A percentile compares a stretch with the other conserved stretches of the same genome.
phyloP scores from a whole-genome alignment of 306 rosid genomes.

The Ammopiptanthus mongolicus region DNA sequence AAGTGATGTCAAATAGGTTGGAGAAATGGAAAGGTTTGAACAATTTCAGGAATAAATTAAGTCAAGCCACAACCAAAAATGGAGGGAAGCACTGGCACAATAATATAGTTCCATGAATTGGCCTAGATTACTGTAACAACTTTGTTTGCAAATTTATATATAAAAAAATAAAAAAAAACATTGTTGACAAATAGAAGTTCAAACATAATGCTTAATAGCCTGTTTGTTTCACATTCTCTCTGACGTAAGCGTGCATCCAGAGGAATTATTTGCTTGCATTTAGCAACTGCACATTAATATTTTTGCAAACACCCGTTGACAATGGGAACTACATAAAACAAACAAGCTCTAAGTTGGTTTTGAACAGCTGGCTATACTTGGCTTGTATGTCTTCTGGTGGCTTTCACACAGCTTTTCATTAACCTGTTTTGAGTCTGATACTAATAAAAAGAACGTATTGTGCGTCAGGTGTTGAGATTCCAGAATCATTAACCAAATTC shows the following conservation, averaged over 20 bases:
- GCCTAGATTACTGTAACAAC: not conserved
- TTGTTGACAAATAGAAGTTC: not conserved
- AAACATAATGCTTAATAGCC: not conserved
- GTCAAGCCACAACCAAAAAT: not conserved
- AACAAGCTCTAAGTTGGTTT: not conserved
- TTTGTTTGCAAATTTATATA: not conserved
- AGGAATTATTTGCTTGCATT: not conserved
- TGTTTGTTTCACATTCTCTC: not conserved
- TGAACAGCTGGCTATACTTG: slow-evolving; percentile 2
- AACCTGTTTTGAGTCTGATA: not conserved
- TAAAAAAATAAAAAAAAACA: no score
- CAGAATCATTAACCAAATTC: slow-evolving; percentile 52
- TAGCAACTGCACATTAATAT: not conserved
- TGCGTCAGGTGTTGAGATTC: slow-evolving; percentile 67
- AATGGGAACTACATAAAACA: not conserved
- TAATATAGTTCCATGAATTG: not conserved
- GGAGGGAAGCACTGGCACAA: not conserved
- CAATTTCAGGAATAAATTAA: not conserved
- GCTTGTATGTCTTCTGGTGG: slow-evolving; percentile 5
- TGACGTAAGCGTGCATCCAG: not conserved
- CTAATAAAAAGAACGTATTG: slow-evolving; percentile 9
- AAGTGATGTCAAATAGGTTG: not conserved
- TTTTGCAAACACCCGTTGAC: not conserved
- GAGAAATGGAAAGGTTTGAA: not conserved
- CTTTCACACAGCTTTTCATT: not conserved